These are phyloP conservation scores for Penicillium sp. DNA, from an alignment of 2,329 filamentous ascomycete genomes.

Conservation along the genomic window DNA sequence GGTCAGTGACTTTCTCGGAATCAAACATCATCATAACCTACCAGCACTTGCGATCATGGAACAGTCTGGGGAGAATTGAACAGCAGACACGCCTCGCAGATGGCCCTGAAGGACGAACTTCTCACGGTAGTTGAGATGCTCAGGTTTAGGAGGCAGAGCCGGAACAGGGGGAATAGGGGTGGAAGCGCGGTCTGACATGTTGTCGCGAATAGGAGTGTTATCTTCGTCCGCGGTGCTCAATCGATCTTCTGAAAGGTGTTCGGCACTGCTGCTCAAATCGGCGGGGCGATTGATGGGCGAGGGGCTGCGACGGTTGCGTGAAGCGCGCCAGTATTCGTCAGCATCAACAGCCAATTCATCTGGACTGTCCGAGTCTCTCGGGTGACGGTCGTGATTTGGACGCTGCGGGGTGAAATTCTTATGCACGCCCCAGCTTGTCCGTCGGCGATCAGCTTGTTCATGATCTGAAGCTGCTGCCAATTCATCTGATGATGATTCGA, in stretches of 20 bases:
- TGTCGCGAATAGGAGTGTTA: slow-evolving; percentile 10
- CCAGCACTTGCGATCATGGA: slow-evolving; percentile 84
- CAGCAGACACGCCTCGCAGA: slow-evolving; percentile 74
- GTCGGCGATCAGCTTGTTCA: slow-evolving; percentile 35
- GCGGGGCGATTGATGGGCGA: slow-evolving; percentile 19
- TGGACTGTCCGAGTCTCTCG: slow-evolving; percentile 42
- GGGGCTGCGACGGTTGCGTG: slow-evolving; percentile 26
- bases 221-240: slow-evolving; percentile 15
- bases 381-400: slow-evolving; percentile 27
- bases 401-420: slow-evolving; percentile 33
- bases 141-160: slow-evolving; percentile 51
- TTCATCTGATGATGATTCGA: slow-evolving; percentile 43
- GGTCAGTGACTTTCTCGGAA: background rate
- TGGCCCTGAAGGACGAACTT: slow-evolving; percentile 76
- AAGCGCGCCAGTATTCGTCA: slow-evolving; percentile 34
- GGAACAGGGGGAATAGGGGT: slow-evolving; percentile 41
- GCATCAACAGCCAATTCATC: slow-evolving; percentile 48
- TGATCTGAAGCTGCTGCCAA: slow-evolving; percentile 37
- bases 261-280: slow-evolving; percentile 12
- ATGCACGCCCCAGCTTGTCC: slow-evolving; percentile 36
- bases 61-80: slow-evolving; percentile 89
- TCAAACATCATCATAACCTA: slow-evolving; percentile 33
- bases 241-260: slow-evolving; percentile 22
- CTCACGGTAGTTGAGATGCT: slow-evolving; percentile 65
- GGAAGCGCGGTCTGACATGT: slow-evolving; percentile 32